Evolutionary conservation across 352 stramenopile genomes (phyloP), one percentile per base, ranked within the genome.

Genomic region (Globisporangium cederbergense): DNA sequence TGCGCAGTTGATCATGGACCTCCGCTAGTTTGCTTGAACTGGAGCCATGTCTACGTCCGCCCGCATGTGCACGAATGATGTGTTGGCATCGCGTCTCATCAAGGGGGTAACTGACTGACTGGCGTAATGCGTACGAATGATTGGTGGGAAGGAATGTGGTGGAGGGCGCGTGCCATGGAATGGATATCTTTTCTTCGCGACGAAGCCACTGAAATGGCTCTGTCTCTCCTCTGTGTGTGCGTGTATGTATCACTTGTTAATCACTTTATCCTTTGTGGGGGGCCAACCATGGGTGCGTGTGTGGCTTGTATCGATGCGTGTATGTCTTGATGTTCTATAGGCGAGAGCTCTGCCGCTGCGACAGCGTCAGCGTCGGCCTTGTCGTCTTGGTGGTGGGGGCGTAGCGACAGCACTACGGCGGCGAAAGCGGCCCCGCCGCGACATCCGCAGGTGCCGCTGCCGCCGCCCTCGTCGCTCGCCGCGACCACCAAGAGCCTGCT

Each of bases 401-500:
- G 43, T 2, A 6, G 2, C 10, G 43, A 7, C 5, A 20, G 9
- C 43, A 9, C 16, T 16, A 6, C 43, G 43, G 18, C 43, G 32
- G 4, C 4, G 32, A 36, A 36, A 8, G 43, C 42, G 42, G 16
- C 43, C 43, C 43, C 43, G 18, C 43, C 43, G 43, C 43, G 43
- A 5, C 43, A 49, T 49, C 20, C 46, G 22, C 42, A 53, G 16
- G n/a, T 40, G 60, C 47, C 50, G 38, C 30, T 8, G 32, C 45
- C 40, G 30, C 54, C 32, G 45, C 38, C 22, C 43, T 60, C 45
- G 18, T 30, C 66, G 55, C 40, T 50, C 46, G n/a, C 55, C 36
- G 18, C 50, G 51, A 47, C 50, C 18, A 53, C 36, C 25, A 43
- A 62, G 50, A 53, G 58, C 25, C 71, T 64, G 64, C 58, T 74